Conservation (phyloP, 306 rosid species). For the Cucurbita argyrosperma region DNA sequence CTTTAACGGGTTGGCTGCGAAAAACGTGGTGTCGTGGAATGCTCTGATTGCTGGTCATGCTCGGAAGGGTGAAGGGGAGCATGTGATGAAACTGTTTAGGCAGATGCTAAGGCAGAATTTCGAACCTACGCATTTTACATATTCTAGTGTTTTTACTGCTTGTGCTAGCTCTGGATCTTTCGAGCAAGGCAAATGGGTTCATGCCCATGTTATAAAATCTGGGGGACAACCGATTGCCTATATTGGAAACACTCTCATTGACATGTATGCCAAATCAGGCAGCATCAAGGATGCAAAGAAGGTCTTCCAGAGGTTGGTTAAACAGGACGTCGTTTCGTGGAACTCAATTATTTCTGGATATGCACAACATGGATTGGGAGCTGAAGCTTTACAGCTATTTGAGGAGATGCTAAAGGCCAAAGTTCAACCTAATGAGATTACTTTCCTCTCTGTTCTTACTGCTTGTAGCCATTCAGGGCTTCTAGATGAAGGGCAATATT, state of each 20-base stretch:
- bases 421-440: slow-evolving; percentile 7
- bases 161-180: slow-evolving; percentile 19
- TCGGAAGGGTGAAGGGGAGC: slow-evolving; percentile 9
- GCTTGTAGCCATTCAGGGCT: slow-evolving; percentile 18
- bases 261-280: slow-evolving; percentile 20
- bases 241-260: slow-evolving; percentile 14
- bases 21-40: slow-evolving; percentile 19
- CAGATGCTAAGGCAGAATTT: slow-evolving; percentile 1
- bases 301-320: slow-evolving; percentile 10
- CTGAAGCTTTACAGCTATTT: slow-evolving; percentile 4
- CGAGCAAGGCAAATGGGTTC: slow-evolving; percentile 18
- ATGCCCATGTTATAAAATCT: slow-evolving; percentile 16
- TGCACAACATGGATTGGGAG: slow-evolving; percentile 12
- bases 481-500: slow-evolving; percentile 9
- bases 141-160: slow-evolving; percentile 13
- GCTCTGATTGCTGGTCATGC: slow-evolving; percentile 18
- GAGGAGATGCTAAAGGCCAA: slow-evolving; percentile 11
- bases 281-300: slow-evolving; percentile 10
- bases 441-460: slow-evolving; percentile 13
- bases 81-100: neutral
- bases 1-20: neutral
- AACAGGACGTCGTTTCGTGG: slow-evolving; percentile 15
- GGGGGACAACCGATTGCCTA: slow-evolving; percentile 7
- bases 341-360: slow-evolving; percentile 11
- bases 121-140: slow-evolving; percentile 13